Evolutionary conservation across 441 rosid genomes (phyloP), one percentile per base, ranked within the genome.

Genomic region (Populus hybrid): DNA sequence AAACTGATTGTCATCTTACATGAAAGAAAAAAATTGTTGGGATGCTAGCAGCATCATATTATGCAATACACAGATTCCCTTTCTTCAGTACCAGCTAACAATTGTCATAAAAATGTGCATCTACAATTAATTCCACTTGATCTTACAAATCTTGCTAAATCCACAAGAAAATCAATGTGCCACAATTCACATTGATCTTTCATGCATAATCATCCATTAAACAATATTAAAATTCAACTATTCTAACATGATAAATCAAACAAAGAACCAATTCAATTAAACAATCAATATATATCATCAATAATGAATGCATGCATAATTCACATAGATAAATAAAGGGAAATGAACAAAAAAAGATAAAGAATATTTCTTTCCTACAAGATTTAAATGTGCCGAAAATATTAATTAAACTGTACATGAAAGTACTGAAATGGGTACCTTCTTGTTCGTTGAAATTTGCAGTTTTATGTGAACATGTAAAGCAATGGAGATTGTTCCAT

Each of bases 361-460:
- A 78, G 18, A 76, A 38, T 2, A 11, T 64, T 32, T 19, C 26
- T 63, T 32, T 19, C 26, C 26, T 34, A 0, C 10, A 9, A 63
- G 12, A 72, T 21, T 61, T 18, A 30, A n/a, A 38, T 12, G 14
- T 3, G 70, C 3, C 30, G 9, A 64, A 46, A 34, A 5, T 14
- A 30, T 42, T 5, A 28, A 28, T 18, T 9, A 16, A 23, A 32
- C 2, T 21, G 9, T 0, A 35, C 4, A 28, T 3, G 3, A 30
- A 32, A 35, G 72, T 2, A 21, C 3, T 24, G 6, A 73, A 36
- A 74, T 14, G 73, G 78, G 35, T 74, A 81, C 83, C 80, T 76
- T 74, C 10, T 26, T 74, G 28, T n/a, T 57, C 16, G 75, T 34
- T 14, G 50, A 66, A 36, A 77, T 2, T 65, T 65, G 80, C 69